phyloP scores from a whole-genome alignment of 768 basidiomycete species.

The Cyathus striatus region DNA sequence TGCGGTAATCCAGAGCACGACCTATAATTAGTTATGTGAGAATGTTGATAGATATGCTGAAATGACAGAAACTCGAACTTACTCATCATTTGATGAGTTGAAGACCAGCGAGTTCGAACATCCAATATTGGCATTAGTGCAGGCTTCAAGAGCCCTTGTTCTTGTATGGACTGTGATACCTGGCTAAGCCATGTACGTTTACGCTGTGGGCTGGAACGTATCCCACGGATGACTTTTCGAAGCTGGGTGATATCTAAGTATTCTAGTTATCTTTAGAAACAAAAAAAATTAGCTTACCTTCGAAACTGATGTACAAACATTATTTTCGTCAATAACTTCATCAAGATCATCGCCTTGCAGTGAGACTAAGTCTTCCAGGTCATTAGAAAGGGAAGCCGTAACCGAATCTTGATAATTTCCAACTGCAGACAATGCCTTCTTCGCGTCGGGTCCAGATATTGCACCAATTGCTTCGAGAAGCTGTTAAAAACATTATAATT shows the following conservation, averaged over 20 bases:
- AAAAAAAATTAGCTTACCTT: constrained; percentile 4
- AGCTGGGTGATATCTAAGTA: no score
- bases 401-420: constrained; percentile 16
- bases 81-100: constrained; percentile 29
- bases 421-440: constrained; percentile 9
- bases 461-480: constrained; percentile 25
- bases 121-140: constrained; percentile 23
- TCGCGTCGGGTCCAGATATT: constrained; percentile 11
- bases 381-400: constrained; percentile 5
- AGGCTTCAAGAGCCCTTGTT: background rate
- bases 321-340: background rate
- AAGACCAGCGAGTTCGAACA: constrained; percentile 25
- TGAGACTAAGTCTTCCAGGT: constrained; percentile 6
- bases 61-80: constrained; percentile 4
- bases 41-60: background rate
- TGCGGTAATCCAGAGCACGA: constrained; percentile 15
- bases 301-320: background rate
- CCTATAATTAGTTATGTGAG: constrained; percentile 9
- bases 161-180: constrained; percentile 3
- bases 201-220: constrained; percentile 17
- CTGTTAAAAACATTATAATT: constrained; percentile 8
- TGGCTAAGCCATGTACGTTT: constrained; percentile 11
- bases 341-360: constrained; percentile 8
- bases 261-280: no score
- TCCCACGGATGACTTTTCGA: constrained; percentile 15